Base-by-base conservation (phyloP, 106 monocot species). In the Alisma plantagoaquatica region DNA sequence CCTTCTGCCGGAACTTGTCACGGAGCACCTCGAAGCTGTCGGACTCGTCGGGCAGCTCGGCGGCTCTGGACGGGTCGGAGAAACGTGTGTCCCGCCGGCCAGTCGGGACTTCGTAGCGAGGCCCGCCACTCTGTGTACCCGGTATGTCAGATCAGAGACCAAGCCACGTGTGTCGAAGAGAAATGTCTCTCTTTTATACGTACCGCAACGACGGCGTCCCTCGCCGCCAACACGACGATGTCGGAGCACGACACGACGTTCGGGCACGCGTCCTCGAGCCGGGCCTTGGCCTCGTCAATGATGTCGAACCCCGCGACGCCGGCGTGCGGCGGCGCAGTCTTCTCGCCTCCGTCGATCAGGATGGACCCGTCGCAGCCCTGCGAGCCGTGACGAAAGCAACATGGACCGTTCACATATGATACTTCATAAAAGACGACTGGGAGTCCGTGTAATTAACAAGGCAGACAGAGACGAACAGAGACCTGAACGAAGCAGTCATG, bases 1-100 rank as follows among this genome's bases (percentile, higher is more conserved):
- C 84, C 27, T 76, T 84, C 10, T 72, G 50, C 0, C 58, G 57
- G 23, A 87, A 87, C 44, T 87, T 87, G 1, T 68, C 59, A 20
- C 28, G 60, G 20, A 87, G 68, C 46, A 42, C 59, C 11, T 47
- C 31, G 11, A 75, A n/a, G 3, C 78, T 49, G 24, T 87, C 82
- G 0, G 16, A 7, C 17, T 70, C 54, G 2, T 66, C 79, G 2
- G 66, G 66, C 56, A 67, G 24, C 10, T 33, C 1, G 20, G 10
- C 27, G 25, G 57, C 56, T 10, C 17, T 0, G 3, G 31, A 10
- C 15, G 57, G 46, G 54, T 41, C 21, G 10, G 54, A 65, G 0
- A 29, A n/a, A 10, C 30, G 33, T 2, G 54, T 54, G 17, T 65
- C 65, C n/a, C 27, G 27, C 12, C 65, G 31, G 2, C 65, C 65